These are phyloP conservation scores for Phytophthora ohioensis DNA, from an alignment of 352 stramenopile genomes.

Conservation along the genomic window DNA sequence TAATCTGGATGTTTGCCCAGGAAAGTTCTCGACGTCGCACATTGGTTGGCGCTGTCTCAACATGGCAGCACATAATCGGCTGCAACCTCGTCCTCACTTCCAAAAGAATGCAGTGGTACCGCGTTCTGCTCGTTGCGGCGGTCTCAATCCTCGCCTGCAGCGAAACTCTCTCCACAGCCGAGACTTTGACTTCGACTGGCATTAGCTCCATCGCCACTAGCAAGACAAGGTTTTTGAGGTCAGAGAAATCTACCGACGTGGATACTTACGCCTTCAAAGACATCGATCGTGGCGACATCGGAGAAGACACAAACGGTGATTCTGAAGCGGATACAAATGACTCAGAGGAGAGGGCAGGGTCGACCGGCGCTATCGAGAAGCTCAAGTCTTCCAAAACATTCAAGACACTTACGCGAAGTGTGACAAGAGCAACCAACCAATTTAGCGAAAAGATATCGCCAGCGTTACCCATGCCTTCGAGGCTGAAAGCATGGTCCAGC, in stretches of 20 bases:
- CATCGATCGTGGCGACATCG: neutral
- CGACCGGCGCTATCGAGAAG: neutral
- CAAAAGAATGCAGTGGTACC: conserved; percentile 14
- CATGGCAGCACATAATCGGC: neutral
- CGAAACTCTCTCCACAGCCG: neutral
- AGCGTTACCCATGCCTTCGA: conserved; percentile 3
- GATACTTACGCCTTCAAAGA: conserved; percentile 1
- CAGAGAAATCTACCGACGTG: neutral
- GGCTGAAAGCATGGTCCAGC: conserved; percentile 15
- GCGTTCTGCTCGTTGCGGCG: conserved; percentile 2
- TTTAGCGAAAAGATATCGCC: conserved; percentile 21
- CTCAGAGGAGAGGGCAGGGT: neutral
- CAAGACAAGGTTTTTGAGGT: conserved; percentile 8
- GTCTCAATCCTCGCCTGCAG: neutral
- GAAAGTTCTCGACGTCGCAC: neutral
- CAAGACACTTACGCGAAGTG: neutral
- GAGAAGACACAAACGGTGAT: neutral
- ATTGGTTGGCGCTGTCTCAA: neutral
- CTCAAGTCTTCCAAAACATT: conserved; percentile 14
- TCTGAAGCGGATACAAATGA: neutral
- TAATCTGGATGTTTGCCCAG: neutral
- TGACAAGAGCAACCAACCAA: conserved; percentile 1
- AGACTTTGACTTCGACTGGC: neutral
- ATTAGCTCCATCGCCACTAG: neutral
- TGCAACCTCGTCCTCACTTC: no score